phyloP scores from a whole-genome alignment of 805 yeast species.

The Starmerella khaoyaiensis region DNA sequence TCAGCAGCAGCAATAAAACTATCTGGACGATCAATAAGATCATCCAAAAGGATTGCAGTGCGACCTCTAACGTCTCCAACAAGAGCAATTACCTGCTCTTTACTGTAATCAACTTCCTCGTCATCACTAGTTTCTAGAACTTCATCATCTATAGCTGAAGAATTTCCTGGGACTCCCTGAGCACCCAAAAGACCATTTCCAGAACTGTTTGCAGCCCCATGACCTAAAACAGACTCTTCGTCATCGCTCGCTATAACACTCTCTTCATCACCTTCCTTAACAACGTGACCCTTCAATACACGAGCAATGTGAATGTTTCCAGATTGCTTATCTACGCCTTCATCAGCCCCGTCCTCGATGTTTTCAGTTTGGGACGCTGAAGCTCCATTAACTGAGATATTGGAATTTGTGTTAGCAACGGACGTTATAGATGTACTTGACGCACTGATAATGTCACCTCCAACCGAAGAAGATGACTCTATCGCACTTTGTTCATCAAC shows the following conservation, averaged over 20 bases:
- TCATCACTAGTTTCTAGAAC: constrained; percentile 30
- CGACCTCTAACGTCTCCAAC: constrained; percentile 91
- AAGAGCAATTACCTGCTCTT: constrained; percentile 80
- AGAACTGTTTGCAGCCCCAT: constrained; percentile 53
- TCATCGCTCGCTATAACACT: not conserved
- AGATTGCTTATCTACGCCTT: constrained; percentile 16
- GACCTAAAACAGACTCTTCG: not conserved
- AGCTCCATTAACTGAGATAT: not conserved
- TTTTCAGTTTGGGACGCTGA: constrained; percentile 8
- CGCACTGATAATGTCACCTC: not conserved
- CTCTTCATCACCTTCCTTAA: constrained; percentile 26
- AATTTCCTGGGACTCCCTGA: no score
- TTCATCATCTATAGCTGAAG: constrained; percentile 7
- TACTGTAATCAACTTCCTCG: constrained; percentile 57
- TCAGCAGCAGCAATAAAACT: constrained; percentile 96
- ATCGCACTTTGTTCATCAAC: not conserved
- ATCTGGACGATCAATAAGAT: constrained; percentile 91
- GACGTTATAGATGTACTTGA: no score
- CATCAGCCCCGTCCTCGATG: constrained; percentile 10
- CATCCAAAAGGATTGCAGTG: constrained; percentile 89
- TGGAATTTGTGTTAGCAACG: not conserved
- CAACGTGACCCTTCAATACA: constrained; percentile 92
- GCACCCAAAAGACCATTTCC: no score
- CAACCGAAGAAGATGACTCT: not conserved
- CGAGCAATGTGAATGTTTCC: constrained; percentile 77